These are phyloP conservation scores for Blastobotrys niveus DNA, from an alignment of 1,139 yeast genomes.

Conservation along the genomic window DNA sequence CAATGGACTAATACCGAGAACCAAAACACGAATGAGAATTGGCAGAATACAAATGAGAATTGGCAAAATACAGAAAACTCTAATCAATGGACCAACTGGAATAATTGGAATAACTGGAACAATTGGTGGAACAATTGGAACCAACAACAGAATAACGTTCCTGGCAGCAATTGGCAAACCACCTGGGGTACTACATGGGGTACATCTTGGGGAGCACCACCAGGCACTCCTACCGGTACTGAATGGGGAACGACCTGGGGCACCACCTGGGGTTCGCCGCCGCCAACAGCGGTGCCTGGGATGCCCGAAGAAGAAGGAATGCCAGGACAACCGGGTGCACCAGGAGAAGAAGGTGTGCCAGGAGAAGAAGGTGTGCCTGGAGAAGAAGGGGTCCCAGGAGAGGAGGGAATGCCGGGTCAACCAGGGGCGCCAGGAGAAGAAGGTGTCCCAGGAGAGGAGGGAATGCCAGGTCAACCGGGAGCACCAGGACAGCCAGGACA, in stretches of 20 bases:
- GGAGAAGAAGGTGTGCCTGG: not conserved
- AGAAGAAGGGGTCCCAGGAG: not conserved
- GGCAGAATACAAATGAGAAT: no score
- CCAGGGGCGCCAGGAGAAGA: not conserved
- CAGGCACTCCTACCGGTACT: not conserved
- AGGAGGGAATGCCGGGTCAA: not conserved
- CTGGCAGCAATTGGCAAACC: not conserved
- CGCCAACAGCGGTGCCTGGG: not conserved
- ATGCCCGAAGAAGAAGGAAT: not conserved
- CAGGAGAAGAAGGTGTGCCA: not conserved
- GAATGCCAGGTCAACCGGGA: no score
- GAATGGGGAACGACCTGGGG: conserved; percentile 3
- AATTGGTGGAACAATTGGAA: not conserved
- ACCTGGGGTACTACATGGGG: conserved; percentile 3
- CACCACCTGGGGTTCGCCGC: conserved; percentile 3
- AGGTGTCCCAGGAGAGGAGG: no score
- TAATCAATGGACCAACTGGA: not conserved
- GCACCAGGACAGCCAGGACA: no score
- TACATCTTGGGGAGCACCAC: conserved; percentile 2
- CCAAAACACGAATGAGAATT: no score
- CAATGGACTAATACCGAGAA: no score
- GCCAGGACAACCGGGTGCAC: not conserved
- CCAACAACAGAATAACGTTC: not conserved
- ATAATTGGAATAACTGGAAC: not conserved
- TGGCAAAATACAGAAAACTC: no score